phyloP scores from a whole-genome alignment of 169 alveolate genomes.

The Cryptosporidium muris region DNA sequence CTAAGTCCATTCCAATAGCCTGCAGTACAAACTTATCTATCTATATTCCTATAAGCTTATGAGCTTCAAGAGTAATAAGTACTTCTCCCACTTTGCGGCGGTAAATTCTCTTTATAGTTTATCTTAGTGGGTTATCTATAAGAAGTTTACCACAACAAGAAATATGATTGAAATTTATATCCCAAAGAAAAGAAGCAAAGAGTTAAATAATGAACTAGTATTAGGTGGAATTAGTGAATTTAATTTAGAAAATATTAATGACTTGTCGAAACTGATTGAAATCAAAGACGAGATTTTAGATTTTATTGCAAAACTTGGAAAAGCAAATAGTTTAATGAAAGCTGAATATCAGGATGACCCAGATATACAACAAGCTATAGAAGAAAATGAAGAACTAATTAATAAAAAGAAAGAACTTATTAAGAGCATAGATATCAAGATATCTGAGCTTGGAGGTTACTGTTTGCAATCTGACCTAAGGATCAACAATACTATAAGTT shows the following conservation, averaged over 20 bases:
- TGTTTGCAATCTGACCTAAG: neutral
- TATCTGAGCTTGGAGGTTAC: neutral
- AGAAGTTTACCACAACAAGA: neutral
- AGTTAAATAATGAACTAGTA: neutral
- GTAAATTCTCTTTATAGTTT: too few relatives aligned
- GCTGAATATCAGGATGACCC: constrained; percentile 21
- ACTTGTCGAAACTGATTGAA: constrained; percentile 12
- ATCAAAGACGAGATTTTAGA: constrained; percentile 35
- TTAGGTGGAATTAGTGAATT: neutral
- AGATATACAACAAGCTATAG: constrained; percentile 44
- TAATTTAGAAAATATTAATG: constrained; percentile 1
- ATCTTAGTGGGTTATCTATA: too few relatives aligned
- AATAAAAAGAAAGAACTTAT: constrained; percentile 32
- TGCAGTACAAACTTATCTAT: neutral
- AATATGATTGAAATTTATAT: constrained; percentile 42
- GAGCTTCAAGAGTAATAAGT: neutral
- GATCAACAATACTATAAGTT: neutral
- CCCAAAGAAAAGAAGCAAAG: constrained; percentile 13
- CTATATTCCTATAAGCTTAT: neutral
- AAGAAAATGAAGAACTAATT: constrained; percentile 24
- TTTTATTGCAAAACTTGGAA: constrained; percentile 20
- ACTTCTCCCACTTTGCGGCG: neutral
- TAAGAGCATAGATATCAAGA: constrained; percentile 31
- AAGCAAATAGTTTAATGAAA: constrained; percentile 34
- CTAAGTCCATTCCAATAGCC: neutral